These are phyloP conservation scores for Fragaria nilgerrensis DNA, from an alignment of 306 rosid genomes.

Conservation along the genomic window DNA sequence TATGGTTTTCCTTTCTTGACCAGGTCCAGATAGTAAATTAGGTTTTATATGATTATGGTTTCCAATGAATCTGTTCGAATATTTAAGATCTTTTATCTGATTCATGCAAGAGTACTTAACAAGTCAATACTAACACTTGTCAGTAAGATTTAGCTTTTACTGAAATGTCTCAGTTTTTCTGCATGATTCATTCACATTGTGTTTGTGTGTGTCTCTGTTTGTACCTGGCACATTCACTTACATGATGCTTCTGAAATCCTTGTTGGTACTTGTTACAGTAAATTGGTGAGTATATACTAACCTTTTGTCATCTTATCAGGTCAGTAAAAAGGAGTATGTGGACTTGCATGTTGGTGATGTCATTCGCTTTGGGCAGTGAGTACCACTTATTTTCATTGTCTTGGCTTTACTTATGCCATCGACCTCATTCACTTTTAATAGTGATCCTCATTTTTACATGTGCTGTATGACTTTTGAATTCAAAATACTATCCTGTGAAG, in stretches of 20 bases:
- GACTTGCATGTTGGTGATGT: conserved; percentile 93
- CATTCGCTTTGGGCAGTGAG: conserved; percentile 90
- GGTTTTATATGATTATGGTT: background rate
- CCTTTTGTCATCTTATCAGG: conserved; percentile 43
- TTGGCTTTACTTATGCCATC: conserved; percentile 12
- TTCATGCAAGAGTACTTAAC: background rate
- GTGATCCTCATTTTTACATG: background rate
- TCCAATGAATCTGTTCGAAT: too few relatives aligned
- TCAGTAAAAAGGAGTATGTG: conserved; percentile 57
- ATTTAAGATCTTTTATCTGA: background rate
- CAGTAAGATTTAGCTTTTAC: background rate
- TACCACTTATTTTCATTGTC: conserved; percentile 23
- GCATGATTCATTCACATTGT: background rate
- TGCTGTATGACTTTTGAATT: background rate
- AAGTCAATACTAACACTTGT: background rate
- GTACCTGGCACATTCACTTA: background rate
- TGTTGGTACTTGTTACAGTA: background rate
- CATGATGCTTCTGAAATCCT: background rate
- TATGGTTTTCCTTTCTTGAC: background rate
- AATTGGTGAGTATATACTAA: conserved; percentile 2
- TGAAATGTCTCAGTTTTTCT: background rate
- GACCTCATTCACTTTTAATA: background rate
- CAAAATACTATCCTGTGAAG: background rate
- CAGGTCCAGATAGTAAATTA: background rate
- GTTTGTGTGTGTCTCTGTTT: background rate